Base-by-base conservation (phyloP, 495 filamentous ascomycete species). In the Aspergillus cavernicola region DNA sequence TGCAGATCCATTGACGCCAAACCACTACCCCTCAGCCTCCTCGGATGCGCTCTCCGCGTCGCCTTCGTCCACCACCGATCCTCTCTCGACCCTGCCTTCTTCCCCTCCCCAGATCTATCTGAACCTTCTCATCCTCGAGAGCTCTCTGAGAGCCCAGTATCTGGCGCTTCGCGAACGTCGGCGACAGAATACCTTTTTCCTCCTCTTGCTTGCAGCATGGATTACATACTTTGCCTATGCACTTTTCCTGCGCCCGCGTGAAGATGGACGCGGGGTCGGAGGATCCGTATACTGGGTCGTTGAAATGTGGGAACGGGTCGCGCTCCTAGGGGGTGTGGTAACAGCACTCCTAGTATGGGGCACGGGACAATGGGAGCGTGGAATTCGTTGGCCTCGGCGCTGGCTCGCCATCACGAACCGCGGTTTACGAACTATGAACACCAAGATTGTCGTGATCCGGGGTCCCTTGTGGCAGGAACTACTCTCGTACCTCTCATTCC, bases 101-200 rank as follows among this genome's bases (percentile, higher is more conserved):
- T 90, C 92, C 24, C 92, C 88, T 65, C 89, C 89, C n/a, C 95
- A 97, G 73, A 96, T 97, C 62, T 99, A 97, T 74, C 81, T 97
- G 59, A 99, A 99, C 67, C 87, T 99, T 32, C 78, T 99, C 46
- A 92, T 99, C 60, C 86, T 99, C 65, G 93, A 99, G 69, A 90
- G 90, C 42, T 95, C 90, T 12, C 77, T 99, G 20, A 91, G 93
- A 37, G 84, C 87, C 16, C 93, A 99, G 63, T 97, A 95, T 68
- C 81, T 99, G 45, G 84, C 88, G 49, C 79, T 97, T 40, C 89
- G 90, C 19, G 85, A 90, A 41, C 87, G 95, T 37, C 82, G 92
- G 31, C 85, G 93, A 5, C 90, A 96, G 61, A 91, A 97, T 65
- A 93, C 90, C n/a, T 95, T 96, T 71, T 95, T 97, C 68, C 76